These are phyloP conservation scores for Yamadazyma dendronema DNA, from an alignment of 1,139 yeast species.

Conservation along the genomic window DNA sequence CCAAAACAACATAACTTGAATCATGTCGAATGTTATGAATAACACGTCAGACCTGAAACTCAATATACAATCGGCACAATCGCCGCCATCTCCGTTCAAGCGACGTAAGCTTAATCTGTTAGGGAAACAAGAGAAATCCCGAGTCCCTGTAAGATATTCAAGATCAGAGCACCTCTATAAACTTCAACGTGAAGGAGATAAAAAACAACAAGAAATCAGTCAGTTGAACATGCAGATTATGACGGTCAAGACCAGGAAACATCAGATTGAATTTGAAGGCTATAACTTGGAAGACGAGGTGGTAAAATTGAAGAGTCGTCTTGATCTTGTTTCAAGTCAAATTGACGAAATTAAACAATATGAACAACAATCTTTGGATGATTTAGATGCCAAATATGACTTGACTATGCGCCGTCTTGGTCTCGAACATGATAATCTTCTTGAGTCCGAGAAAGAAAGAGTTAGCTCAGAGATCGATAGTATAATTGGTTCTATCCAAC, in stretches of 20 bases:
- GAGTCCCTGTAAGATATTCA: constrained; percentile 15
- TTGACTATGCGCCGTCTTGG: constrained; percentile 32
- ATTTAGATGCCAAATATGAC: constrained; percentile 34
- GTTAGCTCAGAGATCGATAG: constrained; percentile 35
- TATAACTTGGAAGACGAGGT: constrained; percentile 40
- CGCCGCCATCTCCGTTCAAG: constrained; percentile 9
- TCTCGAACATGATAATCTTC: constrained; percentile 31
- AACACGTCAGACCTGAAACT: constrained; percentile 4
- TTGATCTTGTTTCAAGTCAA: constrained; percentile 22
- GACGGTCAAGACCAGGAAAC: constrained; percentile 32
- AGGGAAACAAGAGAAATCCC: constrained; percentile 5
- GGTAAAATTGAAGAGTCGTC: constrained; percentile 20
- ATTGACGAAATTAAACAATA: constrained; percentile 30
- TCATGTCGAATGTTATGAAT: constrained; percentile 2
- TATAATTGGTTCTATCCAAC: constrained; percentile 20
- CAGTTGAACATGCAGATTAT: constrained; percentile 22
- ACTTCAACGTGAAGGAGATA: constrained; percentile 10
- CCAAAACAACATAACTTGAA: not conserved
- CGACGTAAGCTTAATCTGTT: constrained; percentile 6
- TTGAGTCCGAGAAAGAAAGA: constrained; percentile 37
- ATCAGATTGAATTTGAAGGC: constrained; percentile 32
- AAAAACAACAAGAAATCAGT: constrained; percentile 14
- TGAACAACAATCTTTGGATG: constrained; percentile 25
- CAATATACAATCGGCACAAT: constrained; percentile 1
- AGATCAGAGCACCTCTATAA: constrained; percentile 12